Percentiles rank a stretch among this genome's conserved stretches.
Conservation (phyloP, 139 green algal species). For the Haematococcus lacustris region DNA sequence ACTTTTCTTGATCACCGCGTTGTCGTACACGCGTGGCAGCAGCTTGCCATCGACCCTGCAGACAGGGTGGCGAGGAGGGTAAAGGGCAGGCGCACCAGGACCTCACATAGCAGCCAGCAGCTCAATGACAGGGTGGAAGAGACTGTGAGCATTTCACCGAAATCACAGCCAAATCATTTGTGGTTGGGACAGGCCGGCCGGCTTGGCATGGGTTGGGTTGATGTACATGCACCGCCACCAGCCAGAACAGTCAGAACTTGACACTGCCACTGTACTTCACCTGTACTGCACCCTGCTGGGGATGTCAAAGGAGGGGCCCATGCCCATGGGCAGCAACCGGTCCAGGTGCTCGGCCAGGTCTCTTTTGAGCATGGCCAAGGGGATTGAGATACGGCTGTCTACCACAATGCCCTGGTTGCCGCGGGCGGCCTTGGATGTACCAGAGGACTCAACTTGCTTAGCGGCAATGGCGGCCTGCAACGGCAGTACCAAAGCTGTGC, state of each 20-base stretch:
- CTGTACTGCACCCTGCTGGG: slow-evolving; percentile 5
- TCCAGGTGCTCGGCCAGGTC: slow-evolving; percentile 4
- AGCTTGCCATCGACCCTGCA: slow-evolving; percentile 10
- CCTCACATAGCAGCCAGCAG: no score
- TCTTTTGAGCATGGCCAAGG: slow-evolving; percentile 6
- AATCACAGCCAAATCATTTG: no score
- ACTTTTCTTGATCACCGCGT: slow-evolving; percentile 12
- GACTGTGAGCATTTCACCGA: no score
- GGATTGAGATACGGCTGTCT: slow-evolving; percentile 6
- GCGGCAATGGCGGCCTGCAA: no score
- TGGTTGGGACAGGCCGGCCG: no score
- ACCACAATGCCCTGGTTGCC: neutral
- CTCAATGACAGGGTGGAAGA: no score
- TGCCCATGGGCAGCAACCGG: neutral
- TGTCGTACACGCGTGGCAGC: slow-evolving; percentile 7
- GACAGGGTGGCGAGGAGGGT: neutral
- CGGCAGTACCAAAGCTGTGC: no score
- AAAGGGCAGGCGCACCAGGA: no score
- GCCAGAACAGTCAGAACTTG: no score
- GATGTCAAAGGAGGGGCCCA: slow-evolving; percentile 6
- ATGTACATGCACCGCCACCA: no score
- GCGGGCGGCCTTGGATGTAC: neutral
- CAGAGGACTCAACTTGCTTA: no score
- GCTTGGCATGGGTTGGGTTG: no score
- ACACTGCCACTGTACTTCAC: slow-evolving; percentile 2